A percentile compares a stretch with the other conserved stretches of the same genome.
Conservation (phyloP, 192 early-diverging fungal species). For the Lunasporangiospora selenospora region DNA sequence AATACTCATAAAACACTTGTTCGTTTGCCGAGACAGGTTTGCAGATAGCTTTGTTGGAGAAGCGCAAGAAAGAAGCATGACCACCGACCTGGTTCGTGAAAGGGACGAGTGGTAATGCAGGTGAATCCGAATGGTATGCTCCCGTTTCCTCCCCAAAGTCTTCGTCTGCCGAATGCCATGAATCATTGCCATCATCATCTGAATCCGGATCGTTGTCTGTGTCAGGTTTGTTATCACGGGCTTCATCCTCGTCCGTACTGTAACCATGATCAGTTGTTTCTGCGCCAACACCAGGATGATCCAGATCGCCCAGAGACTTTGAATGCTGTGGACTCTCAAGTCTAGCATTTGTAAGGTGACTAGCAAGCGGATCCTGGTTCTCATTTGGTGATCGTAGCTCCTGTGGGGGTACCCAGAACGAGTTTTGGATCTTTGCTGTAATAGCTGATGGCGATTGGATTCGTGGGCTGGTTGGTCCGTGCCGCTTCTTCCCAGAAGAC, state of each 20-base stretch:
- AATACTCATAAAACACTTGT: conserved; percentile 87
- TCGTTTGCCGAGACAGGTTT: conserved; percentile 91
- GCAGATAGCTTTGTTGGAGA: conserved; percentile 96
- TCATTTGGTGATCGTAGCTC: too few species aligned
- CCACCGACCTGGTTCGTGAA: conserved; percentile 96
- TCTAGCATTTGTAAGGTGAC: too few species aligned
- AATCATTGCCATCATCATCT: conserved; percentile 26
- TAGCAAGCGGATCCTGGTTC: too few species aligned
- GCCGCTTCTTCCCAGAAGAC: conserved; percentile 22
- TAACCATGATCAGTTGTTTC: too few species aligned
- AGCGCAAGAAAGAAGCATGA: conserved; percentile 93
- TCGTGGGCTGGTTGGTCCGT: conserved; percentile 25
- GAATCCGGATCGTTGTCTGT: neutral
- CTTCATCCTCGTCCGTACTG: conserved; percentile 11
- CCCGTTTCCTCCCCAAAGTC: conserved; percentile 44
- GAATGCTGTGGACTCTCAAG: too few species aligned
- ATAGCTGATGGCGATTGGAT: conserved; percentile 37
- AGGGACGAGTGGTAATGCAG: conserved; percentile 74
- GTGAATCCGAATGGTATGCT: conserved; percentile 53
- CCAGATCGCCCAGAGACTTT: too few species aligned
- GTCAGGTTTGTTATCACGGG: conserved; percentile 17
- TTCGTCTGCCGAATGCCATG: conserved; percentile 42
- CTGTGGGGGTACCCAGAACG: too few species aligned
- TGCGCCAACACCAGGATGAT: too few species aligned
- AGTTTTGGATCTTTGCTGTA: conserved; percentile 34